Evolutionary conservation across 2,329 filamentous ascomycete genomes (phyloP), one percentile per base, ranked within the genome.

Genomic region (Talaromyces funiculosus): DNA sequence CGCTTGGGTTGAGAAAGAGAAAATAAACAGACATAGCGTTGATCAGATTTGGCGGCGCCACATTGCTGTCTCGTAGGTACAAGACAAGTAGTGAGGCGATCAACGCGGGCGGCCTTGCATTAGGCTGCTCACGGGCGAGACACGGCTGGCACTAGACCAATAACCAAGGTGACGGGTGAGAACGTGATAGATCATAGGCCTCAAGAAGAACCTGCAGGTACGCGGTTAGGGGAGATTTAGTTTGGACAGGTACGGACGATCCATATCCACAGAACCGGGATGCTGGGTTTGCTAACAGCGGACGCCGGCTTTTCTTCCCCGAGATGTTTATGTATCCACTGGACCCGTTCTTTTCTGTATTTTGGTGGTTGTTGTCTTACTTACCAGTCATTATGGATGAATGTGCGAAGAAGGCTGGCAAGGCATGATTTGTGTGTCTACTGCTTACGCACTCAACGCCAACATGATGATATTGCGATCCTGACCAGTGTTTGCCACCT

Each of bases 261-360:
- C 56, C 45, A 59, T 51, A 59, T 38, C 51, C 51, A 40, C 51
- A 51, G 57, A 53, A 53, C 57, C 57, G 8, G 43, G 47, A 59
- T 59, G 26, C 57, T 59, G 57, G 57, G 57, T 53, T 53, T 51
- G 9, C 26, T 33, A 18, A 22, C 35, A 24, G 22, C 31, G 56
- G 57, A 24, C 45, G 45, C 35, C 57, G 57, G 57, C 57, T 59
- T 59, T 45, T 31, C 45, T 53, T 59, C 57, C 57, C 57, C 57
- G 57, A 40, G 18, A 38, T 51, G 43, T 47, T 47, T 33, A 33
- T 14, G 47, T 33, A 51, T 51, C 47, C 47, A 51, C 47, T 33
- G n/a, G 29, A 35, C 29, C 47, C 29, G 22, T 51, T 51, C 45
- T 18, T 47, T 18, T 26, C 10, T 3, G 14, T 43, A 3, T 45